phyloP scores from a whole-genome alignment of 352 stramenopile genomes.

The Phytopythium ostracodes region DNA sequence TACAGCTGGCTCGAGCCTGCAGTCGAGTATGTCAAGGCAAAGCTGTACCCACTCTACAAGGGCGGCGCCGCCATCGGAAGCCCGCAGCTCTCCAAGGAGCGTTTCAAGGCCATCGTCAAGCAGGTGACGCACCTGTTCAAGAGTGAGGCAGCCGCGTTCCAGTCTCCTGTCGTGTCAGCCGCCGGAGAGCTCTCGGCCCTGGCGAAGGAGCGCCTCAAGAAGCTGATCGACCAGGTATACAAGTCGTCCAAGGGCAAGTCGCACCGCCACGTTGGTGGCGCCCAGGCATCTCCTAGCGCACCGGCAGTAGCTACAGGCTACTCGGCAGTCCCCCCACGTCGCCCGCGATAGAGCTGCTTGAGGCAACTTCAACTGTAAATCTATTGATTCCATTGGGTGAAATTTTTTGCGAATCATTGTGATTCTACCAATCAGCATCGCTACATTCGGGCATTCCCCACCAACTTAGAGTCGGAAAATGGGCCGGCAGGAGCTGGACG shows the following conservation, averaged over 20 bases:
- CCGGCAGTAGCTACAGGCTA: neutral
- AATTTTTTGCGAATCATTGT: neutral
- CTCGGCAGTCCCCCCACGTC: neutral
- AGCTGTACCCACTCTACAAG: slow-evolving; percentile 81
- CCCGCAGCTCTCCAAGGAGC: slow-evolving; percentile 62
- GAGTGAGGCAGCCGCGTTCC: slow-evolving; percentile 47
- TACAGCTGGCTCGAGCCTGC: slow-evolving; percentile 43
- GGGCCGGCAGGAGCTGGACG: slow-evolving; percentile 3
- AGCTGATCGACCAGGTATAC: slow-evolving; percentile 69
- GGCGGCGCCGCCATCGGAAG: slow-evolving; percentile 24
- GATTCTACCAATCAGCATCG: neutral
- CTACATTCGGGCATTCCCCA: neutral
- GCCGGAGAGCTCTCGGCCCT: slow-evolving; percentile 44
- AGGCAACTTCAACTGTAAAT: neutral
- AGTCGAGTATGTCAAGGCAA: slow-evolving; percentile 77
- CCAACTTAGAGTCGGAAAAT: neutral
- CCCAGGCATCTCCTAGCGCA: neutral
- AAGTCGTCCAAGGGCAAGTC: slow-evolving; percentile 27
- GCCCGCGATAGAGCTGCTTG: neutral
- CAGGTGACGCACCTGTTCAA: slow-evolving; percentile 58
- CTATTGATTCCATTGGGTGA: neutral
- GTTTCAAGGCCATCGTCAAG: slow-evolving; percentile 79
- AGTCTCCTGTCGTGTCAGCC: slow-evolving; percentile 43
- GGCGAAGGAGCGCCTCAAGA: slow-evolving; percentile 65
- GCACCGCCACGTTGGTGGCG: neutral